phyloP scores from a whole-genome alignment of 1,284 basidiomycete genomes.

The Cystobasidiaceae sp. region DNA sequence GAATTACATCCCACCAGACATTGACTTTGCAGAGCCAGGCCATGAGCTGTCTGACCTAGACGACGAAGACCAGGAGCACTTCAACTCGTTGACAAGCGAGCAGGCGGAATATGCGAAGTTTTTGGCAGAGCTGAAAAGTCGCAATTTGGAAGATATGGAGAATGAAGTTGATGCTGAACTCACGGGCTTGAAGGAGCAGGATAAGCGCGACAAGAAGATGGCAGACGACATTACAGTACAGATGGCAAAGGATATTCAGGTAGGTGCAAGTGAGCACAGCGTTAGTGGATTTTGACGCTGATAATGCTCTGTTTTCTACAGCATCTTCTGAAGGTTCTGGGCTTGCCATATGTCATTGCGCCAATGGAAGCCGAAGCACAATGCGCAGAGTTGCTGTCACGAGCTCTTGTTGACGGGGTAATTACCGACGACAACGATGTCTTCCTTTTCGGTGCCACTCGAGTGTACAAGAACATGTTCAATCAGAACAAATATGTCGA shows the following conservation, averaged over 20 bases:
- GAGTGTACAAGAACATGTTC: conserved; percentile 99
- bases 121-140: conserved; percentile 79
- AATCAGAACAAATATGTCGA: conserved; percentile 98
- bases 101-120: conserved; percentile 88
- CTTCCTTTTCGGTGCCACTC: conserved; percentile 88
- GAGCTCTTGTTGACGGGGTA: conserved; percentile 88
- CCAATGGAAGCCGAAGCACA: conserved; percentile 99
- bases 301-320: conserved; percentile 42
- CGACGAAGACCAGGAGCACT: conserved; percentile 38
- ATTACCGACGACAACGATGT: conserved; percentile 99
- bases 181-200: conserved; percentile 68
- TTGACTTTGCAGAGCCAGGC: conserved; percentile 20
- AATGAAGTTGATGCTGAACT: conserved; percentile 92
- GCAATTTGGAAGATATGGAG: conserved; percentile 70
- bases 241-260: conserved; percentile 95
- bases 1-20: conserved; percentile 28
- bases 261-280: conserved; percentile 44
- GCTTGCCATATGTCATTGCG: conserved; percentile 95
- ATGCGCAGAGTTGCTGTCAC: conserved; percentile 81
- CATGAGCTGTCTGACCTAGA: conserved; percentile 36
- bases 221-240: conserved; percentile 91
- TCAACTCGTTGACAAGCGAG: conserved; percentile 55
- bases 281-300: not conserved
- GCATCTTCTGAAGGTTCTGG: conserved; percentile 85
- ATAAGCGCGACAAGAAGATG: conserved; percentile 82